Conservation (phyloP, 345 rosid species). For the Pelargonium nanum region DNA sequence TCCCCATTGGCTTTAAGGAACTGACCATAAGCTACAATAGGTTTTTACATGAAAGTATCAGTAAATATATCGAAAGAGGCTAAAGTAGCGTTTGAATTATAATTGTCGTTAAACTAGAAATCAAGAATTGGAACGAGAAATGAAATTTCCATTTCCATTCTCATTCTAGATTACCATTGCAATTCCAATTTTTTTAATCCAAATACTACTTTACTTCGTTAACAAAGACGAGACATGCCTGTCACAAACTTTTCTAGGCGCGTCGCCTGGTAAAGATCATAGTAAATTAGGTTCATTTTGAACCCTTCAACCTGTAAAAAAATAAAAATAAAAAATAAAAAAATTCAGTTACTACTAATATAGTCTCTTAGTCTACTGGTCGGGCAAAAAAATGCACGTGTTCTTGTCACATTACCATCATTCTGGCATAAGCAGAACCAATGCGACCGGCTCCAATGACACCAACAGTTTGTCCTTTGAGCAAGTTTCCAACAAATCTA, state of each 20-base stretch:
- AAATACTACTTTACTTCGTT: no score
- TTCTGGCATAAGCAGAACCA: slow-evolving; percentile 96
- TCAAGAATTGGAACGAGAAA: no score
- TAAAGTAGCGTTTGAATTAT: no score
- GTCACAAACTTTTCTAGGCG: slow-evolving; percentile 91
- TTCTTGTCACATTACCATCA: slow-evolving; percentile 93
- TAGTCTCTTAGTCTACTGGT: no score
- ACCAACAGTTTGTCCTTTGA: slow-evolving; percentile 96
- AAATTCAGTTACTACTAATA: neutral
- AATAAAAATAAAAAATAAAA: neutral
- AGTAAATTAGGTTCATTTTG: slow-evolving; percentile 95
- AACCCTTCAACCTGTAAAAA: slow-evolving; percentile 72
- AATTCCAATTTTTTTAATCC: no score
- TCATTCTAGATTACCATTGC: no score
- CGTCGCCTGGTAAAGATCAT: slow-evolving; percentile 84
- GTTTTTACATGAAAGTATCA: slow-evolving; percentile 2
- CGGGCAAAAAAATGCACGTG: no score
- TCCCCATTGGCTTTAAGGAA: slow-evolving; percentile 83
- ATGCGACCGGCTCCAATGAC: slow-evolving; percentile 98
- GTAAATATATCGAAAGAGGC: neutral
- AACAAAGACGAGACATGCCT: no score
- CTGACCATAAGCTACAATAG: slow-evolving; percentile 59
- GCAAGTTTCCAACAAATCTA: slow-evolving; percentile 92
- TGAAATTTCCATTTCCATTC: neutral
- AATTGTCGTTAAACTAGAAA: no score